Percentiles rank a stretch among this genome's conserved stretches.
These are phyloP conservation scores for Thymus mandschuricus DNA, from an alignment of 257 asterid genomes.

Conservation along the genomic window DNA sequence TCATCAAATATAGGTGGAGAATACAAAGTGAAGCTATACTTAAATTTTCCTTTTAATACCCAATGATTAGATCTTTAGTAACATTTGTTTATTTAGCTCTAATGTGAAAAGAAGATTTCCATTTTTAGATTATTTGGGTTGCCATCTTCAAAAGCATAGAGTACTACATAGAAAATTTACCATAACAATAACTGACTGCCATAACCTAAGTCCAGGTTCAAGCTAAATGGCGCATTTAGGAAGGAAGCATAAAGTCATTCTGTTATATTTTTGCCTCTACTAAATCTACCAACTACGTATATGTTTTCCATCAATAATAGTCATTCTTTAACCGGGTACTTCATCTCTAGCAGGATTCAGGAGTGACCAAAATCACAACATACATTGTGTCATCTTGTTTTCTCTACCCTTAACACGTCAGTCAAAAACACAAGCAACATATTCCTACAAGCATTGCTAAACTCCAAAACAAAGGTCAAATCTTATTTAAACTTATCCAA, in stretches of 20 bases:
- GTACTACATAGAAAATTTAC: too few relatives aligned
- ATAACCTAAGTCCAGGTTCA: constrained; percentile 13
- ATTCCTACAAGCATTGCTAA: constrained; percentile 17
- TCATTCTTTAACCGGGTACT: constrained; percentile 9
- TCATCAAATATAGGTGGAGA: background rate
- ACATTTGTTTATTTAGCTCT: background rate
- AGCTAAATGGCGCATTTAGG: background rate
- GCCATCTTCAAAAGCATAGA: too few relatives aligned
- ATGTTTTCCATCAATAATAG: background rate
- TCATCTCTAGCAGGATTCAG: too few relatives aligned
- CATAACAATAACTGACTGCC: background rate
- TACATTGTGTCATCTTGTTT: background rate
- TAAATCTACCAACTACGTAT: background rate
- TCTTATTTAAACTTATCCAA: background rate
- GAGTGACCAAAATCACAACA: background rate
- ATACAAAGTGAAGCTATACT: background rate
- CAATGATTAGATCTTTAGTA: background rate
- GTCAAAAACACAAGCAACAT: constrained; percentile 4
- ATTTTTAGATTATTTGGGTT: background rate
- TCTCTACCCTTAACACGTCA: background rate
- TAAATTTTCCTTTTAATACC: background rate
- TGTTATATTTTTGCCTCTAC: constrained; percentile 1
- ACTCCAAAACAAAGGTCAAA: background rate
- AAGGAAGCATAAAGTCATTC: background rate
- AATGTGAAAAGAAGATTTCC: background rate